Base-by-base conservation (phyloP, 2,329 filamentous ascomycete species). In the Fusarium musae region DNA sequence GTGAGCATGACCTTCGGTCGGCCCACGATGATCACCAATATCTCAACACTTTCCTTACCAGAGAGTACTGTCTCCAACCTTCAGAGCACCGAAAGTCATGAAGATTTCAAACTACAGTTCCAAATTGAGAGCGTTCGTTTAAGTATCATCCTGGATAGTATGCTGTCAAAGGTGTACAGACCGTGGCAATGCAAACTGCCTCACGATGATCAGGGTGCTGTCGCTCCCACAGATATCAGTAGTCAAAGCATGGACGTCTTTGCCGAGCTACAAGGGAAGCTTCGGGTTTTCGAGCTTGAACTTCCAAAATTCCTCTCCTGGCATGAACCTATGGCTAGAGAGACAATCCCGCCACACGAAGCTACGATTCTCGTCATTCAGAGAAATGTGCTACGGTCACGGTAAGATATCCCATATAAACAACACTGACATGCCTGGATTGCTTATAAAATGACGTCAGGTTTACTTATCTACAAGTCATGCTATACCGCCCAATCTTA, bases 1-100 rank as follows among this genome's bases (percentile, higher is more conserved):
- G 56, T 59, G 26, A 59, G 56, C 8, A 59, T 59, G 56, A 59
- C 56, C 4, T 59, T 59, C 5, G 56, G 56, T 10, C 15, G 56
- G 2, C 56, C 43, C 1, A 59, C 56, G 3, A 59, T 50, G 43
- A 59, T 50, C 32, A 50, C 10, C 17, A 50, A 49, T 49, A 28
- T 59, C 1, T 59, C 42, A 1, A 9, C 32, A 1, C 15, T 59
- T 13, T 5, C 30, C 9, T 21, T 59, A 2, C 57, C 57, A 10
- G 34, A 40, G 5, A 37, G 21, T 2, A 6, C 19, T 17, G 10
- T 19, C 4, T 9, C 2, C 9, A 17, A 23, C 17, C 1, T 49
- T 39, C 32, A 11, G 1, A 26, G 11, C 11, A 10, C 10, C 0
- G 17, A 19, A 4, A 4, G 26, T 19, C 1, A 15, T 2, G 46